Base-by-base conservation (phyloP, 2,329 filamentous ascomycete genomes). In the Penicillium italicum region DNA sequence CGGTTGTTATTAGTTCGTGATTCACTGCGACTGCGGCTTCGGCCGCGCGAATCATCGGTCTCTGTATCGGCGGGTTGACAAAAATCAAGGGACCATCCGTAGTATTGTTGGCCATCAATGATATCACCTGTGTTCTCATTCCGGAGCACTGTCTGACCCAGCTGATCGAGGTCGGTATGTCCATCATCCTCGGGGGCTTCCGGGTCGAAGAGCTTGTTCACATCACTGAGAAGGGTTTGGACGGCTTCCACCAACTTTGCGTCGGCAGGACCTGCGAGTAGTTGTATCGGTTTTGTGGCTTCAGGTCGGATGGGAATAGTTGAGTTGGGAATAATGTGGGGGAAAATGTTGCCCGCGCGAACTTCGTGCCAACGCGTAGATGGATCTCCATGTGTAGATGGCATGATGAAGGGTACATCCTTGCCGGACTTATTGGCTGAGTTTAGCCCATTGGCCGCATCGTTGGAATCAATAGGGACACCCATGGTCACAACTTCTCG, bases 81-180 rank as follows among this genome's bases (percentile, higher is more conserved):
- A 63, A 96, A 94, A 1, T 79, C 78, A 37, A 83, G 82, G 5
- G 90, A 93, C 91, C 91, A 96, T 58, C 91, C 91, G 69, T 95
- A 95, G 71, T 95, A 95, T 0, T 88, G 90, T 60, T 90, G 86
- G 1, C 86, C 86, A 7, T 80, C 79, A 7, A 86, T 69, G 2
- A 86, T 74, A 3, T 88, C 83, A 0, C 86, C 86, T 0, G 83
- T 87, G n/a, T 83, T 75, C 62, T 87, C 84, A 63, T 91, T 85
- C 3, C 83, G 71, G 18, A 85, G 75, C 50, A 90, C 77, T 16
- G 81, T 75, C 69, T 94, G 87, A 11, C 90, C 91, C 56, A 94
- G 78, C 61, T 87, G 85, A 66, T 90, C 87, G n/a, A 93, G 76
- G 60, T 90, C 86, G n/a, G 79, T 73, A 5, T 79, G 68, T 2